Evolutionary conservation across 1,139 yeast genomes (phyloP), one percentile per base, ranked within the genome.

Genomic region (Lodderomyces margitis): DNA sequence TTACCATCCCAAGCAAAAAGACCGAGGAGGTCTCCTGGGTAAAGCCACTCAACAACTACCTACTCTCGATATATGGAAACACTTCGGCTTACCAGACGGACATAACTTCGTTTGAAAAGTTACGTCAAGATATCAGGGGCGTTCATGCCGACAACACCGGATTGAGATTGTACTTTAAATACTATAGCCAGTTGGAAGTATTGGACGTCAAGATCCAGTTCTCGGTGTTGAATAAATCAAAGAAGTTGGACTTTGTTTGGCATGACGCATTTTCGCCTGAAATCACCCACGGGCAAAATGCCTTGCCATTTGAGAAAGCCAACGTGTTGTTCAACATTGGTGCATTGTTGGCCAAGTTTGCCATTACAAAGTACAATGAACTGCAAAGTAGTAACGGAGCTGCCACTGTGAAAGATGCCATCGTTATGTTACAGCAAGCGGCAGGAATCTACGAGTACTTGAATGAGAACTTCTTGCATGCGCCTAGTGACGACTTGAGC

Each of bases 231-330:
- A 81, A 81, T 42, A 77, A 80, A 49, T 60, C 57, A 41, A 68
- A 65, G 43, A 71, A 75, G 46, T 62, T 85, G 34, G 74, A 78
- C 39, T 91, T 91, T 61, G 74, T 80, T 0, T 92, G 98, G 98
- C 68, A 67, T 49, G 96, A 91, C 58, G 84, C 92, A 6, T 83
- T 80, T 55, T 68, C 68, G 35, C 56, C 61, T 4, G 45, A 59
- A 1, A 58, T 68, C 2, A 61, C 74, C 4, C 74, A 71, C 42
- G 61, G 68, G 17, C 76, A 76, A 34, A 66, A 72, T 34, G 78
- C 83, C 8, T 58, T 88, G 39, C 91, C 96, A 0, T 91, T 87
- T 57, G 98, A 92, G 56, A 92, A 92, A 63, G 96, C 97, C 2
- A 80, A 87, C 23, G 66, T 85, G 2, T 67, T 92, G 43, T 92